A percentile compares a stretch with the other conserved stretches of the same genome.
Evolutionary conservation across 306 rosid species (phyloP).

Genomic region (Trifolium dubium): DNA sequence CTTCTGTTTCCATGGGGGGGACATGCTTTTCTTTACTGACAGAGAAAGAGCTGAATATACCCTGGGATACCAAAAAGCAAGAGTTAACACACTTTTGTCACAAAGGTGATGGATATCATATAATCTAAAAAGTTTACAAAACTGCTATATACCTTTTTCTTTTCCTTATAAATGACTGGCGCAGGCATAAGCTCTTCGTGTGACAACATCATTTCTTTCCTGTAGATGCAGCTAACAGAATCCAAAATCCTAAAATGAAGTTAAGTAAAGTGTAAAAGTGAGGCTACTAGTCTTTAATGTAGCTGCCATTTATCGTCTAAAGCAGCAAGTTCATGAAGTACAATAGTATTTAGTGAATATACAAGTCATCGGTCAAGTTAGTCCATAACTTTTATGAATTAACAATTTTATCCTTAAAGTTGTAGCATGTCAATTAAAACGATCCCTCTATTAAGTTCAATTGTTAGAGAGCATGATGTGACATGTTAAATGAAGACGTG

Average conservation of each 20-base stretch:
- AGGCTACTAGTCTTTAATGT: constrained; percentile 19
- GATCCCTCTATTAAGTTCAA: neutral
- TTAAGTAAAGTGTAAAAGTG: constrained; percentile 18
- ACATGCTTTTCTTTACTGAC: constrained; percentile 74
- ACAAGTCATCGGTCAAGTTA: no score
- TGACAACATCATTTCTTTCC: constrained; percentile 56
- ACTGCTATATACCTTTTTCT: constrained; percentile 65
- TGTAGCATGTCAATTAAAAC: no score
- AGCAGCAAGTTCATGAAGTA: no score
- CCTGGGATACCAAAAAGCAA: constrained; percentile 51
- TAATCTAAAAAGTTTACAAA: constrained; percentile 5
- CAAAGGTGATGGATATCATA: constrained; percentile 4
- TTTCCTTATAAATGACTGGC: constrained; percentile 63
- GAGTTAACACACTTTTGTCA: constrained; percentile 20
- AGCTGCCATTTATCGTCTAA: neutral
- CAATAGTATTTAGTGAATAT: no score
- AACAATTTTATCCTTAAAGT: no score
- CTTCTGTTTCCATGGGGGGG: constrained; percentile 59
- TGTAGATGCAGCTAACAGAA: constrained; percentile 58
- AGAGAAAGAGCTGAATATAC: constrained; percentile 80
- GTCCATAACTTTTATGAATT: no score
- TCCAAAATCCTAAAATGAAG: constrained; percentile 64
- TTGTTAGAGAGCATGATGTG: neutral
- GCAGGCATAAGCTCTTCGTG: constrained; percentile 55
- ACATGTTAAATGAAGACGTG: neutral